Conservation (phyloP, 2,329 filamentous ascomycete genomes). For the Alternaria brassicae region DNA sequence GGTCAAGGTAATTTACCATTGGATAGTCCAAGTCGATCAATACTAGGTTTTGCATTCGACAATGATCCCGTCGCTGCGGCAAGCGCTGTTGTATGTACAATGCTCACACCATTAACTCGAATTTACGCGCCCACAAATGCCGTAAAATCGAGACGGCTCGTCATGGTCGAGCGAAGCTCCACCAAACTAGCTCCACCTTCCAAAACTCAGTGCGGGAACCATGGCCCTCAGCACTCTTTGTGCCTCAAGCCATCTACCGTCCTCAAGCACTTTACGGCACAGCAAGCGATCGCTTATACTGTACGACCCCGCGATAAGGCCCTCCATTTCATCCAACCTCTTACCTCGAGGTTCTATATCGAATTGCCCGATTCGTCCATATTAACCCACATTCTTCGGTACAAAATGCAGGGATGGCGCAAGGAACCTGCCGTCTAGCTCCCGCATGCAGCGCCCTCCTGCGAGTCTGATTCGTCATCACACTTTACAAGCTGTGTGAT, state of each 20-base stretch:
- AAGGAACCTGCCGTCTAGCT: constrained; percentile 27
- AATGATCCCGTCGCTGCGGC: constrained; percentile 4
- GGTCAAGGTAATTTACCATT: constrained; percentile 1
- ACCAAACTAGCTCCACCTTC: constrained; percentile 5
- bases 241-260: background rate
- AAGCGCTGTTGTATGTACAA: constrained; percentile 31
- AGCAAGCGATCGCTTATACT: constrained; percentile 6
- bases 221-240: background rate
- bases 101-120: constrained; percentile 28
- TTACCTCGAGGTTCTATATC: constrained; percentile 18
- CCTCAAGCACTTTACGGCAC: background rate
- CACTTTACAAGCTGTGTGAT: constrained; percentile 39
- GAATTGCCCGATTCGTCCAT: constrained; percentile 21
- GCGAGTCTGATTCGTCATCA: constrained; percentile 33
- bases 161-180: constrained; percentile 11
- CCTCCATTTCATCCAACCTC: constrained; percentile 6
- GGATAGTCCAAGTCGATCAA: constrained; percentile 5
- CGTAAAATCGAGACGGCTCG: constrained; percentile 23
- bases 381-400: constrained; percentile 22
- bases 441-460: constrained; percentile 15
- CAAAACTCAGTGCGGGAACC: background rate
- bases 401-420: constrained; percentile 18
- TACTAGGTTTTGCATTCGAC: constrained; percentile 6
- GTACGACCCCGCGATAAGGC: constrained; percentile 13
- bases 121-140: constrained; percentile 38